Evolutionary conservation across 1,139 yeast species (phyloP), one percentile per base, ranked within the genome.

Genomic region (Candida sp.): DNA sequence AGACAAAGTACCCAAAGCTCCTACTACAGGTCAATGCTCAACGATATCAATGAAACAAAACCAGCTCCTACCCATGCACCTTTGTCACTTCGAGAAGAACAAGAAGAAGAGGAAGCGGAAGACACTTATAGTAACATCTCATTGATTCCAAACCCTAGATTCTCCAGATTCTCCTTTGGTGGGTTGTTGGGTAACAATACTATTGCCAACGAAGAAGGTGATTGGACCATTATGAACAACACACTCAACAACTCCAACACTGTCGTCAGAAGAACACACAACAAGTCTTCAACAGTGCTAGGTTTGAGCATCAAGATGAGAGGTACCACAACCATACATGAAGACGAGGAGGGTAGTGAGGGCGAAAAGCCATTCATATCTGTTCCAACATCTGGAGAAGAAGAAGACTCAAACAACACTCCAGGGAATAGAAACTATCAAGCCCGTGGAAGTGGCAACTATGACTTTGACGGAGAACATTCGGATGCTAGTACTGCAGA

Each of bases 101-200:
- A 41, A 31, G 38, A 31, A 8, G 43, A 46, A 23, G 53, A 43
- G 11, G 50, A 45, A 4, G 49, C 44, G 2, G 50, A 45, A 2
- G 25, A 33, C n/a, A 30, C 48, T 35, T 22, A 28, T 27, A 25
- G 44, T 28, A 47, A 43, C 6, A 47, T 46, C 11, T 49, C 53
- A 7, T 62, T 74, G 46, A 74, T 77, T 39, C 81, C 82, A 9
- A 77, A 77, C 51, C 81, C 81, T 7, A 61, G 78, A 45, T 77
- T 77, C 50, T 76, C 81, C 0, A 65, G 75, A 43, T 69, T 77
- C 51, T 75, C 81, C 0, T 74, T 77, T 59, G 75, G 75, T 44
- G 80, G 78, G 1, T 60, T 77, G 46, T 57, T 68, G 50, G 64
- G 58, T 51, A 54, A 56, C 22, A 52, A 56, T 32, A 58, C 61